Evolutionary conservation across 2,329 filamentous ascomycete genomes (phyloP).

Genomic region (Cercospora zeae-maydis): DNA sequence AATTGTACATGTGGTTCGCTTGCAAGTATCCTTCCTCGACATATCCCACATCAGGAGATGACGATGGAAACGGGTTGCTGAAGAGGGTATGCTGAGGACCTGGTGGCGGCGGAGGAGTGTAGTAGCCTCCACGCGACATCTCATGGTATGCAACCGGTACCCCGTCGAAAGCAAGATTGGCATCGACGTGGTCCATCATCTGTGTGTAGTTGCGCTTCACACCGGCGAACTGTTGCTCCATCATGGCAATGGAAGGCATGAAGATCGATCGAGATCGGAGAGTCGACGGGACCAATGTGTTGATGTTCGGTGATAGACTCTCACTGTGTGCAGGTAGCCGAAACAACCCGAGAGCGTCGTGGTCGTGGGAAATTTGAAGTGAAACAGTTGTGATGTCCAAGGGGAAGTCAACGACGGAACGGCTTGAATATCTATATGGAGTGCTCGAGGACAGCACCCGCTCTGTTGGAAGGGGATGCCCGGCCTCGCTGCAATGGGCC

Average conservation of each 20-base stretch:
- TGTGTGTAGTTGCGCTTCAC: conserved; percentile 23
- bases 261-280: conserved; percentile 9
- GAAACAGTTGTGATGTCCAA: conserved; percentile 16
- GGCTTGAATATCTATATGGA: conserved; percentile 24
- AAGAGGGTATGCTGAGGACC: conserved; percentile 20
- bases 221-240: conserved; percentile 14
- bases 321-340: conserved; percentile 9
- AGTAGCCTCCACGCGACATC: conserved; percentile 19
- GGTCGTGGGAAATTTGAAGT: conserved; percentile 19
- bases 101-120: conserved; percentile 20
- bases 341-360: conserved; percentile 14
- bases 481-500: background rate
- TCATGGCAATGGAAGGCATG: conserved; percentile 14
- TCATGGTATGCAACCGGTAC: conserved; percentile 22
- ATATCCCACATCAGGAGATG: conserved; percentile 17
- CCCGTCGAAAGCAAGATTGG: conserved; percentile 19
- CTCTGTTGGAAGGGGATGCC: conserved; percentile 4
- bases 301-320: conserved; percentile 7
- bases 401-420: conserved; percentile 15
- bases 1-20: conserved; percentile 19
- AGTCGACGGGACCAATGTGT: conserved; percentile 10
- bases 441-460: conserved; percentile 12
- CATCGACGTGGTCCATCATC: conserved; percentile 22
- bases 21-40: conserved; percentile 22
- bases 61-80: conserved; percentile 21